A percentile compares a stretch with the other conserved stretches of the same genome.
These are phyloP conservation scores for Candida silvicultrix DNA, from an alignment of 805 yeast species.

Conservation along the genomic window DNA sequence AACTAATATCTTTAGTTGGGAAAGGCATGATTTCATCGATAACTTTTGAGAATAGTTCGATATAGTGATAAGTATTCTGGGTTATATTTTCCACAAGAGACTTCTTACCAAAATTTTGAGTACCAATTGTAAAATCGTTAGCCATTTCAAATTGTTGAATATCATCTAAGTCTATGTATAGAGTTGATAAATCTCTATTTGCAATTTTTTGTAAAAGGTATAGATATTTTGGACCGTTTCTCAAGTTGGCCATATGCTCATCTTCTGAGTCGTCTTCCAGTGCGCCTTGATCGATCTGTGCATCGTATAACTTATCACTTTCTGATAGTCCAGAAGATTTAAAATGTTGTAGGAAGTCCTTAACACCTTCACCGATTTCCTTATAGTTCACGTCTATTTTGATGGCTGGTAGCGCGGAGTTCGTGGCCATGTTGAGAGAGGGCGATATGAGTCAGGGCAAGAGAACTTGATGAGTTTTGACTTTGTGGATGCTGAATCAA, in stretches of 20 bases:
- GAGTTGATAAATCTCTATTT: conserved; percentile 67
- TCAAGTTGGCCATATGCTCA: conserved; percentile 12
- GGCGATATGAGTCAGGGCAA: neutral
- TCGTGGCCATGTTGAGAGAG: conserved; percentile 15
- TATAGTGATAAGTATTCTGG: conserved; percentile 72
- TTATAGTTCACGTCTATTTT: conserved; percentile 70
- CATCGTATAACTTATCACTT: conserved; percentile 29
- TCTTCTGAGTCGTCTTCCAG: conserved; percentile 20
- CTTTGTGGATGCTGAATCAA: too few relatives aligned
- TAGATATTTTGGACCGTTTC: conserved; percentile 68
- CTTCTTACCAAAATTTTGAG: conserved; percentile 17
- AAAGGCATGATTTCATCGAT: conserved; percentile 81
- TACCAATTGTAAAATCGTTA: conserved; percentile 23
- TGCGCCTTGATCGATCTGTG: conserved; percentile 21
- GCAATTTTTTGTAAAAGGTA: conserved; percentile 69
- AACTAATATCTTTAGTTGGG: conserved; percentile 75
- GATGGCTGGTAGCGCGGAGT: conserved; percentile 48
- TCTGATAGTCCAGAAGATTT: conserved; percentile 34
- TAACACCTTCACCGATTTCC: conserved; percentile 49
- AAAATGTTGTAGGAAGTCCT: conserved; percentile 64
- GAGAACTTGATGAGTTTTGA: too few relatives aligned
- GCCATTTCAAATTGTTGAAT: conserved; percentile 59
- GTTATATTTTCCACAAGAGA: conserved; percentile 52
- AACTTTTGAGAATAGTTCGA: conserved; percentile 67
- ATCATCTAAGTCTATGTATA: conserved; percentile 81